These are phyloP conservation scores for Pseudohyphozyma bogoriensis DNA, from an alignment of 768 basidiomycete genomes.

Conservation along the genomic window DNA sequence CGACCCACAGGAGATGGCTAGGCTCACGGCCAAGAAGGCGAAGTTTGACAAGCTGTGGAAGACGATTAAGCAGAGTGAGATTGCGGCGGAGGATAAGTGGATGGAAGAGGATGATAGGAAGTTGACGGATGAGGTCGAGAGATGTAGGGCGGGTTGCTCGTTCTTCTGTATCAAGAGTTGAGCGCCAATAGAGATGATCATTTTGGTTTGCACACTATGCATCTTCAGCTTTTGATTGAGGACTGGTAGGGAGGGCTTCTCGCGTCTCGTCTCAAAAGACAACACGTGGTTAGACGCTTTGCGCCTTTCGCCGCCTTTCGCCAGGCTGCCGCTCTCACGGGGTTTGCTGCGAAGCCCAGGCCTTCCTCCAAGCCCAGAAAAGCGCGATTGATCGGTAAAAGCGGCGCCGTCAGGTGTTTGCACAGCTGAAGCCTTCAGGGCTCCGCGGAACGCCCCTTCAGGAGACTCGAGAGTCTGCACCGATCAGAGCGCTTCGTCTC, in stretches of 20 bases:
- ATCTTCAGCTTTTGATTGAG: no score
- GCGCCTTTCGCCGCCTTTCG: neutral
- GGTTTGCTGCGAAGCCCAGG: neutral
- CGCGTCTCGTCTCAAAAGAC: neutral
- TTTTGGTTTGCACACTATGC: neutral
- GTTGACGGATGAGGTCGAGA: conserved; percentile 67
- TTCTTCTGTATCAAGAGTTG: conserved; percentile 52
- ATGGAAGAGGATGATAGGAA: conserved; percentile 62
- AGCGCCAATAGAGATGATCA: neutral
- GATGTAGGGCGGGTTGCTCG: conserved; percentile 68
- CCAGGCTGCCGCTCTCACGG: neutral
- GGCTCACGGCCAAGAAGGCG: conserved; percentile 57
- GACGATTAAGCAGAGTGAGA: conserved; percentile 42
- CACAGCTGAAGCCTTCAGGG: no score
- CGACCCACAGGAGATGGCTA: conserved; percentile 70
- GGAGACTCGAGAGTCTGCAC: no score
- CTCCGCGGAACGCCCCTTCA: no score
- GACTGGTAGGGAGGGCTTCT: neutral
- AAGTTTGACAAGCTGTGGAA: conserved; percentile 52
- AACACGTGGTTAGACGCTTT: no score
- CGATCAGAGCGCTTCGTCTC: no score
- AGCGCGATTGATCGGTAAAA: no score
- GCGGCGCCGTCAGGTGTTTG: no score
- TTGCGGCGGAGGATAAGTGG: conserved; percentile 58
- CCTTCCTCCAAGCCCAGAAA: no score